Evolutionary conservation across 257 asterid species (phyloP).

Genomic region (Jacaranda mimosifolia): DNA sequence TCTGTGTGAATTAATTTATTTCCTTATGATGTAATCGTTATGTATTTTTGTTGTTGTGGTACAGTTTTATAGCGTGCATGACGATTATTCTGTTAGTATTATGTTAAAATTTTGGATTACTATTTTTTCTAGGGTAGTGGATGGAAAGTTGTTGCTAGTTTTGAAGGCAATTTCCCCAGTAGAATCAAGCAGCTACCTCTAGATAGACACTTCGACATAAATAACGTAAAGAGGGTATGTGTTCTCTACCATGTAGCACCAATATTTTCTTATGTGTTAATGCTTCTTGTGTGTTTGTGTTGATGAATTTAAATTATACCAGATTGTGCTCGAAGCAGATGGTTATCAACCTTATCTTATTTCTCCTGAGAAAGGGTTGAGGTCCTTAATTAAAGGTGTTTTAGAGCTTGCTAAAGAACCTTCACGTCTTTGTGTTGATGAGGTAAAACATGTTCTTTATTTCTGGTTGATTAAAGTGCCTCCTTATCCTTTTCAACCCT

Average conservation of each 20-base stretch:
- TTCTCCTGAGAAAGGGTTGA: constrained; percentile 84
- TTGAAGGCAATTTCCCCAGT: constrained; percentile 96
- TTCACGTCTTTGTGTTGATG: constrained; percentile 86
- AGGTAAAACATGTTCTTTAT: constrained; percentile 50
- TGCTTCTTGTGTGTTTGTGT: constrained; percentile 9
- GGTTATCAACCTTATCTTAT: constrained; percentile 90
- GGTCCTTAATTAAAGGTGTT: constrained; percentile 82
- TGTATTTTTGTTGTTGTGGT: background rate
- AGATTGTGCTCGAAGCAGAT: constrained; percentile 93
- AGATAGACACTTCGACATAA: constrained; percentile 88
- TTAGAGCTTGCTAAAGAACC: constrained; percentile 90
- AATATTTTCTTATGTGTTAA: background rate
- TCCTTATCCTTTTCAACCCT: background rate
- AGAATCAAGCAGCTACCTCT: constrained; percentile 95
- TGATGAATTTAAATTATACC: constrained; percentile 42
- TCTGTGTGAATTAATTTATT: background rate
- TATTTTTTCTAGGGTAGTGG: constrained; percentile 79
- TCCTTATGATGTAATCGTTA: background rate
- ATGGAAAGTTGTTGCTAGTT: constrained; percentile 98
- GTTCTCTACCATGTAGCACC: constrained; percentile 14
- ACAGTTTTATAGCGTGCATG: background rate
- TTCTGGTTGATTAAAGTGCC: constrained; percentile 21
- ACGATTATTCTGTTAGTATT: background rate
- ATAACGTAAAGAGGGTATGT: constrained; percentile 82
- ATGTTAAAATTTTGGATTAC: constrained; percentile 25